Evolutionary conservation across 2,329 filamentous ascomycete genomes (phyloP).

Genomic region (Colletotrichum aenigma): DNA sequence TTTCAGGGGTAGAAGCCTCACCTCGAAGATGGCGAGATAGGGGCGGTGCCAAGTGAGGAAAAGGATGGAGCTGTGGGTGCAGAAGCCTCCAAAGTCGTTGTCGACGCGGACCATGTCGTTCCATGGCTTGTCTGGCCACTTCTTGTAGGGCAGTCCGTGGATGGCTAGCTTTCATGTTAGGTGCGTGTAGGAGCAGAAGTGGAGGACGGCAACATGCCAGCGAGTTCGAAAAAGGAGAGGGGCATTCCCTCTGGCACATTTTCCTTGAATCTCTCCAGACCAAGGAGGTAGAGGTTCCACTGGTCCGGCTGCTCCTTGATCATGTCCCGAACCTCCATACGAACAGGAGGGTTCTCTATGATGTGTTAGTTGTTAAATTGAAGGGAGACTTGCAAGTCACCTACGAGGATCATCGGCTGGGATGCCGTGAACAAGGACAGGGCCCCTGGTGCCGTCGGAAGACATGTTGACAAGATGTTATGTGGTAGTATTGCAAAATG

Average conservation of each 20-base stretch:
- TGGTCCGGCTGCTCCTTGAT: slow-evolving; percentile 12
- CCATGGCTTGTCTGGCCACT: slow-evolving; percentile 24
- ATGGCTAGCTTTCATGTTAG: slow-evolving; percentile 28
- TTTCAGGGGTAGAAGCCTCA: slow-evolving; percentile 24
- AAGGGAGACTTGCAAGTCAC: not conserved
- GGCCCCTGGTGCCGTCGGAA: slow-evolving; percentile 6
- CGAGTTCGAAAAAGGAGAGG: slow-evolving; percentile 13
- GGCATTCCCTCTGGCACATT: not conserved
- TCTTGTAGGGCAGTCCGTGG: slow-evolving; percentile 33
- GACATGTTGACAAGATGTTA: not conserved
- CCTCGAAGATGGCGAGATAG: slow-evolving; percentile 66
- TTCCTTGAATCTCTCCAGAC: slow-evolving; percentile 14
- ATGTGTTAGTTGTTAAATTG: not conserved
- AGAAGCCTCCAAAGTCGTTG: slow-evolving; percentile 63
- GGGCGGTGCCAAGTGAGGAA: slow-evolving; percentile 72
- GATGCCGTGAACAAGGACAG: not conserved
- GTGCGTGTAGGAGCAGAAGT: not conserved
- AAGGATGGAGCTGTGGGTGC: slow-evolving; percentile 63
- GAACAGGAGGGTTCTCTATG: not conserved
- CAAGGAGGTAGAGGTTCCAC: slow-evolving; percentile 15
- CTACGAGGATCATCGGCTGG: slow-evolving; percentile 2
- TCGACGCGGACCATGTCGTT: slow-evolving; percentile 18
- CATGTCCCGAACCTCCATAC: slow-evolving; percentile 15
- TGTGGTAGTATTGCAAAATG: not conserved
- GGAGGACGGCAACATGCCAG: not conserved